Base-by-base conservation (phyloP, 306 rosid genomes). In the Trifolium fragiferum region DNA sequence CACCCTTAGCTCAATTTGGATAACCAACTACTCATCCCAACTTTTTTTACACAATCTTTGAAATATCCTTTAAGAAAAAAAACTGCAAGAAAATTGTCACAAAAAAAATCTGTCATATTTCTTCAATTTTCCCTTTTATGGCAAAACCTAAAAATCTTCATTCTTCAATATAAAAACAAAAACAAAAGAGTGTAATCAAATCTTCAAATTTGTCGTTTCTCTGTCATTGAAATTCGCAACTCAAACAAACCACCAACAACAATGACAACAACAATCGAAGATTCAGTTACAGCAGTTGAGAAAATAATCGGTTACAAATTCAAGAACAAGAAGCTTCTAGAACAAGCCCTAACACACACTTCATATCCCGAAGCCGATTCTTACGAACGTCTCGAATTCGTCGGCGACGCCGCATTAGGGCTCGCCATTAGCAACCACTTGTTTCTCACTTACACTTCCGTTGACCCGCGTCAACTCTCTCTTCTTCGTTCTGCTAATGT, bases 271-370 rank as follows among this genome's bases (percentile, higher is more conserved):
- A 7, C 7, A 4, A 83, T 86, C 88, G 83, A 55, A 32, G 14
- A 1, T 1, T 8, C 74, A 0, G 72, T 86, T 5, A 19, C 7
- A 3, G 82, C 74, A 2, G 87, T 81, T 8, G 93, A 93, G 76
- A 40, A 15, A 0, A 82, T 82, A 11, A 5, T 89, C 18, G 23
- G 70, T 0, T 80, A 93, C 81, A 19, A n/a, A 0, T 93, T 93
- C 74, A 68, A n/a, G n/a, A 72, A 85, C 75, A 81, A 74, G 87
- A 78, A 54, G 80, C 89, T 93, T 57, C 78, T 93, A 2, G 89
- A 86, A 70, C 87, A 90, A 15, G 97, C 97, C 1, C 82, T 93
- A 2, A 93, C 97, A 3, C 98, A 93, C 82, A 47, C 90, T 9
- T 93, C 98, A 0, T 81, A 33, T 67, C 0, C 80, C 1, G 73